Conservation (phyloP, 1,284 basidiomycete species). For the Coriolopsis trogii region DNA sequence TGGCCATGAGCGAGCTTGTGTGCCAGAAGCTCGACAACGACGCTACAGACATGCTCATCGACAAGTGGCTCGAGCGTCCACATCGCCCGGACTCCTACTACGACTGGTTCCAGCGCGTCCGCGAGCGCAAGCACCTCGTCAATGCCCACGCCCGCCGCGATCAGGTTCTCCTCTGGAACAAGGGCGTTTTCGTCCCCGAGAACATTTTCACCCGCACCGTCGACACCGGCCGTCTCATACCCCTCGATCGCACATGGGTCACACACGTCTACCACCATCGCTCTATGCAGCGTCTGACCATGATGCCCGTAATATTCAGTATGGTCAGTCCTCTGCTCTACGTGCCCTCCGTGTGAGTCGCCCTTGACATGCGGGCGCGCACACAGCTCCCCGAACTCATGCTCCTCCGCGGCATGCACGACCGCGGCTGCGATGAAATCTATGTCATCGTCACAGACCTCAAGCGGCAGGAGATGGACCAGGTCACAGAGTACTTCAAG, state of each 20-base stretch:
- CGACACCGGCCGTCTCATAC: constrained; percentile 73
- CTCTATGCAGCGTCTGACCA: constrained; percentile 69
- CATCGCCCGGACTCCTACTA: constrained; percentile 72
- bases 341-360: neutral
- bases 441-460: constrained; percentile 76
- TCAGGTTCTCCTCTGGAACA: constrained; percentile 72
- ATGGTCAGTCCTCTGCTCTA: constrained; percentile 50
- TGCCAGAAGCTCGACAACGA: constrained; percentile 75
- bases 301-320: constrained; percentile 79
- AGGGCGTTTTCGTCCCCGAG: constrained; percentile 74
- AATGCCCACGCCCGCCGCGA: constrained; percentile 43
- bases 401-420: constrained; percentile 77
- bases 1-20: constrained; percentile 74
- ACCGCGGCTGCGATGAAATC: constrained; percentile 73
- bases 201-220: constrained; percentile 76
- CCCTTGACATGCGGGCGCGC: neutral
- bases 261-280: constrained; percentile 77
- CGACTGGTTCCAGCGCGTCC: constrained; percentile 71
- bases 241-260: constrained; percentile 76
- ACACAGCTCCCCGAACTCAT: constrained; percentile 71
- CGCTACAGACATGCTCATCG: constrained; percentile 72
- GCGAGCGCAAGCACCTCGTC: constrained; percentile 59
- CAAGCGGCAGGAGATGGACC: constrained; percentile 76
- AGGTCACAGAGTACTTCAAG: constrained; percentile 74
- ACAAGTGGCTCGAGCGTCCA: constrained; percentile 69